A percentile compares a stretch with the other conserved stretches of the same genome.
Conservation (phyloP, 805 yeast genomes). For the Spathaspora sp. region DNA sequence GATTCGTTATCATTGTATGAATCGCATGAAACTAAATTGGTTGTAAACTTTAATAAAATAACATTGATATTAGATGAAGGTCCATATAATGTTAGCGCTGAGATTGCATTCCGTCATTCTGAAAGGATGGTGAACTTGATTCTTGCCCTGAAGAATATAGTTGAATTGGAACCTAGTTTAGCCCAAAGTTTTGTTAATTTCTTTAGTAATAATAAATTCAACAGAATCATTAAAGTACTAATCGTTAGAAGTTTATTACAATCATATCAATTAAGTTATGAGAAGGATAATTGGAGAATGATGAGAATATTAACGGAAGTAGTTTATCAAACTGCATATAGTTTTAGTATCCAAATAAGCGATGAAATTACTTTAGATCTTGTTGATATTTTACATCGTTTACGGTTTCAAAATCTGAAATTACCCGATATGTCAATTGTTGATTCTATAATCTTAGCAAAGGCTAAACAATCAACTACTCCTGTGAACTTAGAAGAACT, state of each 20-base stretch:
- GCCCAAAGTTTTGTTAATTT: neutral
- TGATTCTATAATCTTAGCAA: neutral
- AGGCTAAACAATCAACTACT: neutral
- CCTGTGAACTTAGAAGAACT: neutral
- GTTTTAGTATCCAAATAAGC: neutral
- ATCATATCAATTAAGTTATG: neutral
- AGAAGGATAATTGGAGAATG: neutral
- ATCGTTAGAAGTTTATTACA: neutral
- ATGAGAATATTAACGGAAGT: neutral
- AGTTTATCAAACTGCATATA: neutral
- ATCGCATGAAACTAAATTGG: neutral
- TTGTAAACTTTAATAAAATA: conserved; percentile 2
- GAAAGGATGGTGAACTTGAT: neutral
- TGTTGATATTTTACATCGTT: neutral
- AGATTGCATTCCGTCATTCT: neutral
- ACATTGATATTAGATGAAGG: conserved; percentile 5
- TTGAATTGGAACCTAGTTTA: neutral
- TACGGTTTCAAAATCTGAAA: neutral
- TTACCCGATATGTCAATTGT: neutral
- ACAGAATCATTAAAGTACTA: neutral
- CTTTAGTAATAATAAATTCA: neutral
- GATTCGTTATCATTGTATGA: neutral
- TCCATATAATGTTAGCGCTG: neutral
- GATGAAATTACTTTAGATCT: neutral
- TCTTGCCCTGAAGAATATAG: neutral